phyloP scores from a whole-genome alignment of 169 alveolate genomes.

The Theileria annulata region DNA sequence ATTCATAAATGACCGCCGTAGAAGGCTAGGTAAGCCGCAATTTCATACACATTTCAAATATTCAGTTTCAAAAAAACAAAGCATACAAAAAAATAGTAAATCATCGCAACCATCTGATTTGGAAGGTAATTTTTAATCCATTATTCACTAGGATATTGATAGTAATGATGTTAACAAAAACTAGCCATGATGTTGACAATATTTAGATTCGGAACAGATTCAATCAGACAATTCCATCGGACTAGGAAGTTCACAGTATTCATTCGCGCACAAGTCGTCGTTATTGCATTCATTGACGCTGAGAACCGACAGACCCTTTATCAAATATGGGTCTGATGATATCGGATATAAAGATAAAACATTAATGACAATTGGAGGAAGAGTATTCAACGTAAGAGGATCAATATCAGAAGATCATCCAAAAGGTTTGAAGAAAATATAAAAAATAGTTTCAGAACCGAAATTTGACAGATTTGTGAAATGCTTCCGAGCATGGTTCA shows the following conservation, averaged over 20 bases:
- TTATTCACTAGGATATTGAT: neutral
- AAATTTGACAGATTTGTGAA: conserved; percentile 7
- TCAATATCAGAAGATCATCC: neutral
- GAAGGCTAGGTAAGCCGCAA: neutral
- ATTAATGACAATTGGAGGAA: neutral
- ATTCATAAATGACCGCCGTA: neutral
- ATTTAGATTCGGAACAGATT: neutral
- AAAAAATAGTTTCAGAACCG: neutral
- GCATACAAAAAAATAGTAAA: neutral
- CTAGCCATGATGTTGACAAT: neutral
- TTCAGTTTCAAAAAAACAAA: neutral
- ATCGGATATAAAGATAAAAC: neutral
- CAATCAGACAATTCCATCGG: neutral
- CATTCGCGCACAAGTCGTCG: neutral
- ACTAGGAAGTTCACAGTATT: neutral
- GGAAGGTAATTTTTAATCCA: neutral
- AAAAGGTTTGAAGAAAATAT: neutral
- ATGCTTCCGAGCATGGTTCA: conserved; percentile 49
- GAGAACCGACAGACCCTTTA: neutral
- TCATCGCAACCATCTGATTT: neutral
- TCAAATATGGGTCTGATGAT: neutral
- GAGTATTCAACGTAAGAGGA: neutral
- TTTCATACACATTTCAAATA: neutral
- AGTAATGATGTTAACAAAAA: neutral
- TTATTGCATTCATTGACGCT: neutral